Evolutionary conservation across 2,329 filamentous ascomycete species (phyloP).

Genomic region (Talaromyces albobiverticillius): DNA sequence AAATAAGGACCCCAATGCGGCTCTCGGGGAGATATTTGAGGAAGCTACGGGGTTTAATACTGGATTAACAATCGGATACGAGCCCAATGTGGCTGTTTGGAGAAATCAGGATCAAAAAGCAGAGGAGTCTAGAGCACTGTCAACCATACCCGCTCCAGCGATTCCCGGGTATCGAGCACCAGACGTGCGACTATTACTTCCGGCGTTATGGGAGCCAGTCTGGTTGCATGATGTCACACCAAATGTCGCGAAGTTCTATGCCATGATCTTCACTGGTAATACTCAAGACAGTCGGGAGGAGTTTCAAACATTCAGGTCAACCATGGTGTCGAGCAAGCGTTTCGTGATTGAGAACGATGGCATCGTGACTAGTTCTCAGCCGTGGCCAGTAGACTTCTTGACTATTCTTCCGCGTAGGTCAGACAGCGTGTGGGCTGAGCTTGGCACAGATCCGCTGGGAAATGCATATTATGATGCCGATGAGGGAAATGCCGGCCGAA

Average conservation of each 20-base stretch:
- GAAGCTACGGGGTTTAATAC: background rate
- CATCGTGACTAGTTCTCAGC: background rate
- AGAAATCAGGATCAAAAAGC: background rate
- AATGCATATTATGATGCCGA: background rate
- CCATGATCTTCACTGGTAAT: conserved; percentile 5
- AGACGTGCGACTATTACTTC: background rate
- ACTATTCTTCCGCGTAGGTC: background rate
- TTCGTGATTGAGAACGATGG: background rate
- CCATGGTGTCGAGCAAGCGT: background rate
- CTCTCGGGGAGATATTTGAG: background rate
- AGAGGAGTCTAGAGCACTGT: background rate
- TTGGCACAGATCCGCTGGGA: background rate
- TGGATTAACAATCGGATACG: background rate
- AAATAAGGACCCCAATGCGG: background rate
- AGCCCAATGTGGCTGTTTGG: background rate
- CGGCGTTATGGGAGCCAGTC: background rate
- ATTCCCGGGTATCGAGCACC: background rate
- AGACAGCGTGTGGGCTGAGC: background rate
- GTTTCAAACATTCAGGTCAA: background rate
- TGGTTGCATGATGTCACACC: conserved; percentile 4
- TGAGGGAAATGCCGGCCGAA: background rate
- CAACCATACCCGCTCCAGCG: conserved; percentile 4
- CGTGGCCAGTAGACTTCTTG: background rate
- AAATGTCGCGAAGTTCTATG: conserved; percentile 8
- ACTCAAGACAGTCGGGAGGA: background rate